A percentile compares a stretch with the other conserved stretches of the same genome.
Conservation (phyloP, 768 basidiomycete genomes). For the Panaeolus cyanescens region DNA sequence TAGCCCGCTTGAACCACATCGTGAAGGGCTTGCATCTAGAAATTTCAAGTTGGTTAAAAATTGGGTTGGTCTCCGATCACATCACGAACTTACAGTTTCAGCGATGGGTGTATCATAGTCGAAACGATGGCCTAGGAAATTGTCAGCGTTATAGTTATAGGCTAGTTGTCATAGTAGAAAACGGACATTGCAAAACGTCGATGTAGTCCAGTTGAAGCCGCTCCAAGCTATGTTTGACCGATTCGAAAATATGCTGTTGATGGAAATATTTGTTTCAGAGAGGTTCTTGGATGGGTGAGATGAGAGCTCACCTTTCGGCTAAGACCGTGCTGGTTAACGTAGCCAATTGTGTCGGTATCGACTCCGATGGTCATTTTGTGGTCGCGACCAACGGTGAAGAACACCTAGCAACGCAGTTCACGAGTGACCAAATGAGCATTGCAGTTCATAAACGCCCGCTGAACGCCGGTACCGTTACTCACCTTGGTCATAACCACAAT, state of each 20-base stretch:
- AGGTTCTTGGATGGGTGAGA: background rate
- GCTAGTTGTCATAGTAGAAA: too few relatives aligned
- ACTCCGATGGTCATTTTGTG: slow-evolving; percentile 9
- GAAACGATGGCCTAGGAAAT: slow-evolving; percentile 49
- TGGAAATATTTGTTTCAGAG: slow-evolving; percentile 16
- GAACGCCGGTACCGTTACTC: too few relatives aligned
- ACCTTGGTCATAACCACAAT: slow-evolving; percentile 83
- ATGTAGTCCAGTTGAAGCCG: slow-evolving; percentile 77
- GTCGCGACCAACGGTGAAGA: slow-evolving; percentile 28
- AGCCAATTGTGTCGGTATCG: slow-evolving; percentile 43
- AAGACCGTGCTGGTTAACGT: slow-evolving; percentile 54
- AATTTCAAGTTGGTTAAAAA: background rate
- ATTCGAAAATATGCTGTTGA: slow-evolving; percentile 69
- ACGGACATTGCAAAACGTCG: slow-evolving; percentile 70
- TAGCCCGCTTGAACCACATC: slow-evolving; percentile 69
- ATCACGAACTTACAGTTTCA: slow-evolving; percentile 40
- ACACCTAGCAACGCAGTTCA: slow-evolving; percentile 35
- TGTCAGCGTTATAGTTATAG: slow-evolving; percentile 25
- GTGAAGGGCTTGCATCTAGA: slow-evolving; percentile 66
- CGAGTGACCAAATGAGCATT: background rate
- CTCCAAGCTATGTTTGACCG: slow-evolving; percentile 60
- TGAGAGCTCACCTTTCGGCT: slow-evolving; percentile 29
- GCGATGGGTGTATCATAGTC: slow-evolving; percentile 60
- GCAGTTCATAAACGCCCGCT: background rate
- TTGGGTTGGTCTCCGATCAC: background rate